phyloP scores from a whole-genome alignment of 2,329 filamentous ascomycete genomes.

The Aspergillus chevalieri region DNA sequence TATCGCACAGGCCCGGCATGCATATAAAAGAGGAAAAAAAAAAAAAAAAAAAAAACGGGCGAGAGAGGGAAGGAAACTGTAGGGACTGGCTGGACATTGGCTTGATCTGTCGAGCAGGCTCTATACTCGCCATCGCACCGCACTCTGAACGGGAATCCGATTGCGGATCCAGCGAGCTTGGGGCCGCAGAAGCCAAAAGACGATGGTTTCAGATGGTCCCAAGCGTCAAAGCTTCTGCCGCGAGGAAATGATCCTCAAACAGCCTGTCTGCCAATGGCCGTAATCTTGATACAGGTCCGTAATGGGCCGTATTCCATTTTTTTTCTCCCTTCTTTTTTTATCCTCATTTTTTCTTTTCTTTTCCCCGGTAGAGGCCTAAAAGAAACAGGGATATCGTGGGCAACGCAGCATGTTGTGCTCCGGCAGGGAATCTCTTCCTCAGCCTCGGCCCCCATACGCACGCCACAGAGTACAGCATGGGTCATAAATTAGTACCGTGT shows the following conservation, averaged over 20 bases:
- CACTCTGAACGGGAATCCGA: background rate
- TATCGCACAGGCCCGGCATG: constrained; percentile 14
- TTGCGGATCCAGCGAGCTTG: constrained; percentile 12
- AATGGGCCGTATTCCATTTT: background rate
- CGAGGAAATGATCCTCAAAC: constrained; percentile 2
- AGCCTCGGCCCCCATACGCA: too few relatives aligned
- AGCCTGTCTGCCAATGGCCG: background rate
- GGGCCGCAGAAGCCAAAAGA: constrained; percentile 14
- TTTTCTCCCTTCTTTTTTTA: background rate
- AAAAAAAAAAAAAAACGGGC: constrained; percentile 11
- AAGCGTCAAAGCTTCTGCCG: constrained; percentile 13
- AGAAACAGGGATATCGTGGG: background rate
- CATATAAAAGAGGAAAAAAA: constrained; percentile 13
- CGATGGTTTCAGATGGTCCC: constrained; percentile 20
- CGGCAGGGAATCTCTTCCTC: background rate
- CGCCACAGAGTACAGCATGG: too few relatives aligned
- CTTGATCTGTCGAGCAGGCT: background rate
- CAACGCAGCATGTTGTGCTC: background rate
- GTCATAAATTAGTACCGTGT: background rate
- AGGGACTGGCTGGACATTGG: constrained; percentile 6
- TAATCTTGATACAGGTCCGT: background rate
- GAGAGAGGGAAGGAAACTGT: constrained; percentile 10
- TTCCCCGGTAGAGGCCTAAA: background rate
- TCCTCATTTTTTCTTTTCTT: background rate
- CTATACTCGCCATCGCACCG: background rate